Evolutionary conservation across 805 yeast genomes (phyloP).

Genomic region (Metschnikowia matae): DNA sequence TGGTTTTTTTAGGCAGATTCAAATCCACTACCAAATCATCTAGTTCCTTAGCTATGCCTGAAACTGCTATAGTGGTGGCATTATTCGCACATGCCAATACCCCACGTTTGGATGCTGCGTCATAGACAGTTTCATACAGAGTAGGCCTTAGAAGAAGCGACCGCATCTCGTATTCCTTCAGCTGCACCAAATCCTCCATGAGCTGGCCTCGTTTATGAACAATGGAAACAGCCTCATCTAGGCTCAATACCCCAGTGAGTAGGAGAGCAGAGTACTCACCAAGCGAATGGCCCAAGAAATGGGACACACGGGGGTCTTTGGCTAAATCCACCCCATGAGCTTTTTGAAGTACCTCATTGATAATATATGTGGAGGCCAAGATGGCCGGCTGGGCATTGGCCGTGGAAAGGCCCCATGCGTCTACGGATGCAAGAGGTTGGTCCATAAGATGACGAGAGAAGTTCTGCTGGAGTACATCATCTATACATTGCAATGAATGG

Average conservation of each 20-base stretch:
- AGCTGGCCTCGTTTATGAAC: slow-evolving; percentile 18
- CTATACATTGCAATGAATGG: slow-evolving; percentile 12
- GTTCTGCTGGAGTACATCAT: slow-evolving; percentile 10
- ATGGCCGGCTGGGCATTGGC: slow-evolving; percentile 53
- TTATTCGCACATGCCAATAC: slow-evolving; percentile 49
- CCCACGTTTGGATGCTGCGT: slow-evolving; percentile 16
- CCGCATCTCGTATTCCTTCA: slow-evolving; percentile 25
- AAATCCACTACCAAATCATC: slow-evolving; percentile 18
- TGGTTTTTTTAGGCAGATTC: slow-evolving; percentile 14
- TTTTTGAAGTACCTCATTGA: slow-evolving; percentile 6
- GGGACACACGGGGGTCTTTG: slow-evolving; percentile 11
- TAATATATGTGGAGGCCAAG: slow-evolving; percentile 33
- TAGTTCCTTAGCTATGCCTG: slow-evolving; percentile 35
- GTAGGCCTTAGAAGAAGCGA: slow-evolving; percentile 30
- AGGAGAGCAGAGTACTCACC: slow-evolving; percentile 18
- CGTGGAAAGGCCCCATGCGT: slow-evolving; percentile 16
- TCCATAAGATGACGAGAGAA: slow-evolving; percentile 12
- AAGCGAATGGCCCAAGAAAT: slow-evolving; percentile 18
- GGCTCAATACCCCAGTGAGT: slow-evolving; percentile 13
- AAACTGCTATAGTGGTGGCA: slow-evolving; percentile 37
- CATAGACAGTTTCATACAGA: slow-evolving; percentile 21
- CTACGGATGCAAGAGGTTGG: slow-evolving; percentile 8
- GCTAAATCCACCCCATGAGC: slow-evolving; percentile 16
- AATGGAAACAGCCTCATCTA: slow-evolving; percentile 11
- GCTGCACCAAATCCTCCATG: slow-evolving; percentile 10